phyloP scores from a whole-genome alignment of 345 rosid genomes.

The Streptanthus diversifolius region DNA sequence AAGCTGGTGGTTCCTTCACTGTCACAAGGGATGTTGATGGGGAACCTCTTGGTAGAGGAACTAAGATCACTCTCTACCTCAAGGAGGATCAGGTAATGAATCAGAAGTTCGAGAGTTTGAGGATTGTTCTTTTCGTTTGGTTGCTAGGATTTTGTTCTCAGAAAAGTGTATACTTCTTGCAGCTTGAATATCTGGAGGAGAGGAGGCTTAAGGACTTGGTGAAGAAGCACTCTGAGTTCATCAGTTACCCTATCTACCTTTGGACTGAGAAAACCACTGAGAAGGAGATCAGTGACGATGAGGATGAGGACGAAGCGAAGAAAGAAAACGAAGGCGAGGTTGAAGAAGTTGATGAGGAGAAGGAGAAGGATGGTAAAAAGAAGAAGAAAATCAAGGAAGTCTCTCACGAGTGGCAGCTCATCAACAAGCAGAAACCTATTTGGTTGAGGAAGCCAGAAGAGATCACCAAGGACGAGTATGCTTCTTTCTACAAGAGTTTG shows the following conservation, averaged over 20 bases:
- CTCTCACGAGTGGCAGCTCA: conserved; percentile 77
- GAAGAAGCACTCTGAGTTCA: conserved; percentile 91
- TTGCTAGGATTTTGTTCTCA: background rate
- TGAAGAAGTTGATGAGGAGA: conserved; percentile 80
- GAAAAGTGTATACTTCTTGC: background rate
- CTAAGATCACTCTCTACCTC: conserved; percentile 72
- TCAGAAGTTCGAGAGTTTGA: background rate
- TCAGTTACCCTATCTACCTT: conserved; percentile 77
- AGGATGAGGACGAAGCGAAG: conserved; percentile 67
- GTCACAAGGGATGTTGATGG: conserved; percentile 69
- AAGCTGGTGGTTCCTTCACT: conserved; percentile 92
- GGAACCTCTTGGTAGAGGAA: conserved; percentile 87
- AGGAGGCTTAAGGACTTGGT: conserved; percentile 90
- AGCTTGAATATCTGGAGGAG: conserved; percentile 85
- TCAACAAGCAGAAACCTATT: conserved; percentile 90
- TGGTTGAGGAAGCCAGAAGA: conserved; percentile 94
- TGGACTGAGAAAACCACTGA: conserved; percentile 91
- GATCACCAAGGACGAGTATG: conserved; percentile 82
- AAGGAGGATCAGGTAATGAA: conserved; percentile 69
- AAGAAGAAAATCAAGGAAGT: conserved; percentile 91
- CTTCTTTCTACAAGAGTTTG: conserved; percentile 82
- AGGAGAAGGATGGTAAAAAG: conserved; percentile 64
- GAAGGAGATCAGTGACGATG: conserved; percentile 85
- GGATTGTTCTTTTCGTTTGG: background rate
- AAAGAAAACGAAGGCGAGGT: conserved; percentile 67